A percentile compares a stretch with the other conserved stretches of the same genome.
These are phyloP conservation scores for Jatropha curcas DNA, from an alignment of 345 rosid species.

Conservation along the genomic window DNA sequence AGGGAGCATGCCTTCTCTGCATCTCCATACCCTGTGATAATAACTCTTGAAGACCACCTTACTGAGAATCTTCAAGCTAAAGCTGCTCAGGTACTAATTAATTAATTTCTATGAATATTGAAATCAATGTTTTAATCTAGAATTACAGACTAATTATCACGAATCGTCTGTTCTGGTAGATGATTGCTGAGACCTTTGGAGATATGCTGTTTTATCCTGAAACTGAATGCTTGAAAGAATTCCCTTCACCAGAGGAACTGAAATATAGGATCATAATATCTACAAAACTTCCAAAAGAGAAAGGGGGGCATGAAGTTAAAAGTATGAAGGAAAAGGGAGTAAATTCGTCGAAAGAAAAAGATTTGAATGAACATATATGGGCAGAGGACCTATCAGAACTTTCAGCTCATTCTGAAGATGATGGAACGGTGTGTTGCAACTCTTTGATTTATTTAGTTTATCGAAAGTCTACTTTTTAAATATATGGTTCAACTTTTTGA, in stretches of 20 bases:
- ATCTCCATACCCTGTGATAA: constrained; percentile 28
- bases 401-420: constrained; percentile 33
- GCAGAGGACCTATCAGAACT: too few relatives aligned
- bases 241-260: constrained; percentile 69
- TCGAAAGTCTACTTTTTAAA: not conserved
- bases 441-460: not conserved
- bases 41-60: constrained; percentile 37
- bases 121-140: not conserved
- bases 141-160: not conserved
- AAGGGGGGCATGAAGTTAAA: constrained; percentile 30
- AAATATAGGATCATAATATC: constrained; percentile 58
- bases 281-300: constrained; percentile 60
- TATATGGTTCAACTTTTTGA: not conserved
- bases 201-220: constrained; percentile 53
- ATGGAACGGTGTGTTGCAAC: constrained; percentile 19
- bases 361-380: constrained; percentile 48
- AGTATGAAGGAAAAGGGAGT: constrained; percentile 26
- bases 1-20: constrained; percentile 24
- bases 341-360: constrained; percentile 34
- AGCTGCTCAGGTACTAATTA: constrained; percentile 26
- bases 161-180: constrained; percentile 33
- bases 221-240: constrained; percentile 44
- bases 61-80: constrained; percentile 28
- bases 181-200: constrained; percentile 52
- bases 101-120: constrained; percentile 9